phyloP scores from a whole-genome alignment of 164 flowering plant species.

The Taxillus chinensis region DNA sequence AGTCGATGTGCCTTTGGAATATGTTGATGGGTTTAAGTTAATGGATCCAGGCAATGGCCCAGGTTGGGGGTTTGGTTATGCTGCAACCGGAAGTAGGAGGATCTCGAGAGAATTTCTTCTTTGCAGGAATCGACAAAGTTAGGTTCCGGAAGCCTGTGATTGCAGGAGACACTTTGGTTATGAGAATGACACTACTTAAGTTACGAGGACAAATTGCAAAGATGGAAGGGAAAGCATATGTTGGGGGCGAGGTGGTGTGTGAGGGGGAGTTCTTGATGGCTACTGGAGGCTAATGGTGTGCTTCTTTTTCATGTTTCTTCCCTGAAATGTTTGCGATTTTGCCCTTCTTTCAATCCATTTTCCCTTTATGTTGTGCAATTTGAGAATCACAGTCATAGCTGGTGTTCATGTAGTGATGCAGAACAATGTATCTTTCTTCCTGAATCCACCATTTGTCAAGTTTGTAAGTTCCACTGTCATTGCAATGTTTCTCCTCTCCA shows the following conservation, averaged over 20 bases:
- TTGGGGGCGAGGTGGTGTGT: constrained; percentile 84
- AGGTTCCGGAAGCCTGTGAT: constrained; percentile 90
- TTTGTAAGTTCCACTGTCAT: too few species aligned
- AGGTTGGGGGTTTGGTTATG: constrained; percentile 95
- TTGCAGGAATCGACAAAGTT: constrained; percentile 96
- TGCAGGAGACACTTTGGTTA: constrained; percentile 90
- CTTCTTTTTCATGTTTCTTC: not conserved
- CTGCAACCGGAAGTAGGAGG: constrained; percentile 95
- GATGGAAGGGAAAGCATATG: constrained; percentile 96
- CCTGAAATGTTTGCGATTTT: too few species aligned
- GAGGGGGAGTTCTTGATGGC: constrained; percentile 98
- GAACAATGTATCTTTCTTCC: too few species aligned
- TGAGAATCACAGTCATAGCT: too few species aligned
- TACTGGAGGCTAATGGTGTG: constrained; percentile 37
- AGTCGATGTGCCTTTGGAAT: not conserved
- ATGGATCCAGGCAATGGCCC: constrained; percentile 83
- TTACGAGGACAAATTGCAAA: constrained; percentile 77
- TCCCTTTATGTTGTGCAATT: too few species aligned
- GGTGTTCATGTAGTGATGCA: too few species aligned
- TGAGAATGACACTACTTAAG: constrained; percentile 81
- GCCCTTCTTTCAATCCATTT: too few species aligned
- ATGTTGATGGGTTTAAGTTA: not conserved
- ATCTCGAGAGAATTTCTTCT: constrained; percentile 78
- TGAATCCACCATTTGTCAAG: too few species aligned
- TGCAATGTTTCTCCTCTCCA: too few species aligned